Evolutionary conservation across 352 stramenopile genomes (phyloP), one percentile per base, ranked within the genome.

Genomic region (Aphanomyces astaci): DNA sequence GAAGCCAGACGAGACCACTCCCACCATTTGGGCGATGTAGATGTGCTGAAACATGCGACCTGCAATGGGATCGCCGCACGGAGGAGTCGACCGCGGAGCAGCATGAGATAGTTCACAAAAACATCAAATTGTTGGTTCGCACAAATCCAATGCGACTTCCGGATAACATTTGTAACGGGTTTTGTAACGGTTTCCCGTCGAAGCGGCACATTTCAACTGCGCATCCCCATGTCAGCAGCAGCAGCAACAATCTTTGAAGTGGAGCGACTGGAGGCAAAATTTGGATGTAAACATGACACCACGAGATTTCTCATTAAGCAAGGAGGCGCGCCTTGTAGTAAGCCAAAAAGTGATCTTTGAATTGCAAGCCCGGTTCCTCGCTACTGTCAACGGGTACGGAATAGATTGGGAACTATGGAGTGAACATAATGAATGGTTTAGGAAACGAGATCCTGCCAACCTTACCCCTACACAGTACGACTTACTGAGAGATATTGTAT

Each of bases 201-300:
- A 31, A 39, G 36, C 11, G 19, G 22, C 24, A 36, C 10, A n/a
- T 24, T 4, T 9, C 9, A 2, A 22, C 17, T 15, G 9, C 24
- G 17, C 15, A 24, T 4, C 15, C 30, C 15, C 46, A 24, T 28
- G 46, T 9, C 46, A 24, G 15, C 46, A 27, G 10, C 27, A 22
- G 7, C 51, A 59, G 4, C 24, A 59, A 59, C 51, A 22, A 59
- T 59, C 51, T 59, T 59, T 36, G 51, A 59, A 27, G 51, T 59
- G 19, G 51, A 59, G 10, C 9, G 28, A 27, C 51, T 59, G 19
- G 19, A 59, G 15, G 51, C 10, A 7, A 59, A 59, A 27, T 36
- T 32, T 27, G 28, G 28, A n/a, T 10, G 51, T 59, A 28, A 19
- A 25, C 11, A 25, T 25, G 15, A 4, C 22, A 4, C 2, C 15